phyloP scores from a whole-genome alignment of 2,329 filamentous ascomycete species.

The Fusarium praegraminearum region DNA sequence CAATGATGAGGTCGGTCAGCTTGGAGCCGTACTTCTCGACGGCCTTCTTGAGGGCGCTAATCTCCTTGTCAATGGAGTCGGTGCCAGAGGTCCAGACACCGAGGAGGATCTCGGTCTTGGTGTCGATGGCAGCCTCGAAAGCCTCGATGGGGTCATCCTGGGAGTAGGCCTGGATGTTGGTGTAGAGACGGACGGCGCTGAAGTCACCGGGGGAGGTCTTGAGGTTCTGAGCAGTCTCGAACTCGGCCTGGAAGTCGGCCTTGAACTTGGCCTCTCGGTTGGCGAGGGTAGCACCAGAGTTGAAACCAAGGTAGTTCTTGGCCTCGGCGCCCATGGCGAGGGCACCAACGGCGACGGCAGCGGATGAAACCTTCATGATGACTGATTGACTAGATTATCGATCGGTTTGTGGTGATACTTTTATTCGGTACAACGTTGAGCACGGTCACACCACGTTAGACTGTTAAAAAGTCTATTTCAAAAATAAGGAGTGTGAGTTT shows the following conservation, averaged over 20 bases:
- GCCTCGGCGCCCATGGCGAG: constrained; percentile 57
- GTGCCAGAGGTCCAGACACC: constrained; percentile 72
- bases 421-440: constrained; percentile 33
- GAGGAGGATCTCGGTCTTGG: constrained; percentile 71
- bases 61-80: constrained; percentile 68
- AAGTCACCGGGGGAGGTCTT: constrained; percentile 63
- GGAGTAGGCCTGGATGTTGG: constrained; percentile 73
- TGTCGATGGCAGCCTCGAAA: constrained; percentile 76
- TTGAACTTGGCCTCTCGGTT: constrained; percentile 66
- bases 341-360: constrained; percentile 54
- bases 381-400: constrained; percentile 38
- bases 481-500: constrained; percentile 32
- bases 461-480: constrained; percentile 24
- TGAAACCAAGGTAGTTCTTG: constrained; percentile 66
- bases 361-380: constrained; percentile 58
- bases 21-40: constrained; percentile 64
- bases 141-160: constrained; percentile 84
- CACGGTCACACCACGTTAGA: constrained; percentile 29
- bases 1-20: constrained; percentile 69
- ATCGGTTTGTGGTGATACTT: constrained; percentile 28
- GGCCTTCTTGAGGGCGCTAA: constrained; percentile 68
- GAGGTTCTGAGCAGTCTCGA: constrained; percentile 55
- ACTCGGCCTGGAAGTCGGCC: constrained; percentile 62
- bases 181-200: constrained; percentile 73
- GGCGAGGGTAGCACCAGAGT: constrained; percentile 61